phyloP scores from a whole-genome alignment of 176 grass and related monocot species.

The Carex myosuroides region DNA sequence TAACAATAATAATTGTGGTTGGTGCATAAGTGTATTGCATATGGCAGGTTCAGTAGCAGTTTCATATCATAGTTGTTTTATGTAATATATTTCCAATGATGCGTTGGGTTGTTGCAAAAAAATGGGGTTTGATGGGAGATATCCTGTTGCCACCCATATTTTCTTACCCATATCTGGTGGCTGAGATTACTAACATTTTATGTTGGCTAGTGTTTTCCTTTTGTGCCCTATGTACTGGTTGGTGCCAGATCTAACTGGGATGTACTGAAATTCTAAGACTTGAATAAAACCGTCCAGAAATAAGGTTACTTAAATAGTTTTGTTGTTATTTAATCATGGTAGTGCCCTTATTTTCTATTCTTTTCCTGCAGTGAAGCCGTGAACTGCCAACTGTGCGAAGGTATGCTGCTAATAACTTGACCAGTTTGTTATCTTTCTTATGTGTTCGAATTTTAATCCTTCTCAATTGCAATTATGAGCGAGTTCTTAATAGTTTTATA shows the following conservation, averaged over 20 bases:
- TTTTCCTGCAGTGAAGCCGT: conserved; percentile 72
- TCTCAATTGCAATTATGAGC: conserved; percentile 21
- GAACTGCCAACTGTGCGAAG: conserved; percentile 76
- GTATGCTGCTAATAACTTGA: conserved; percentile 38
- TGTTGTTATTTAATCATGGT: not conserved
- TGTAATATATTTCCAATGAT: not conserved
- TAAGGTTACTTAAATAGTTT: not conserved
- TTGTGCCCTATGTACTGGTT: not conserved
- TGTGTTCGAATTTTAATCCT: conserved; percentile 3
- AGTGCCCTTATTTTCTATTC: not conserved
- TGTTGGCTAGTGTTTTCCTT: not conserved
- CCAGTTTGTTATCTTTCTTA: not conserved
- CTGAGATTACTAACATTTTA: not conserved
- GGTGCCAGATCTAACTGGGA: not conserved
- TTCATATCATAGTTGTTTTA: not conserved
- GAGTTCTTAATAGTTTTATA: not conserved
- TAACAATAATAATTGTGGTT: not conserved
- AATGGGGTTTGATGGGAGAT: not conserved
- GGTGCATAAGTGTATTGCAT: not conserved
- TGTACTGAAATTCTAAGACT: not conserved
- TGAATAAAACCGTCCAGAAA: not conserved
- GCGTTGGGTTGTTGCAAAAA: not conserved
- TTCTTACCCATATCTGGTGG: not conserved
- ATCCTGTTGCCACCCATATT: not conserved
- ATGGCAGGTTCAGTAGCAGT: conserved; percentile 1